Conservation (phyloP, 306 rosid genomes). For the Luffa aegyptiaca region DNA sequence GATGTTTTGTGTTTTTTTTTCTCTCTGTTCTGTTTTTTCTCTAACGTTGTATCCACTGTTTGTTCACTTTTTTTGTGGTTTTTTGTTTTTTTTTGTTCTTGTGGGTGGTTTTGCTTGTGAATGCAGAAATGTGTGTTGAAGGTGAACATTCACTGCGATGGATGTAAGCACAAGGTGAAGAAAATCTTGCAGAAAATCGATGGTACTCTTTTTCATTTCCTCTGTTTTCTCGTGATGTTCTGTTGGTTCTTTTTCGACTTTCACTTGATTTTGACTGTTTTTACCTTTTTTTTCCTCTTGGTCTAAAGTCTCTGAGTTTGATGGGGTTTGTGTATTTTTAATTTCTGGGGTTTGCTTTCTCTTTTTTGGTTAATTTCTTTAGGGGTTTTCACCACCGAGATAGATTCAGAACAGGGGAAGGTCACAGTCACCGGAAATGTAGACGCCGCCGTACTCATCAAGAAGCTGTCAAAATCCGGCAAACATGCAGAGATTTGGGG, state of each 20-base stretch:
- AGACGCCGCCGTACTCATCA: slow-evolving; percentile 71
- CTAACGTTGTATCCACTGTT: background rate
- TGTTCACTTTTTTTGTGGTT: slow-evolving; percentile 19
- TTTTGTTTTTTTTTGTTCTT: slow-evolving; percentile 13
- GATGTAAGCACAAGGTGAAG: slow-evolving; percentile 91
- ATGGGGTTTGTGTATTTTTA: background rate
- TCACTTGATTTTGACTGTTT: background rate
- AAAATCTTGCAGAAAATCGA: slow-evolving; percentile 90
- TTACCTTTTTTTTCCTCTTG: background rate
- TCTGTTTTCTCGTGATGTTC: background rate
- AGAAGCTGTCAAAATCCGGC: slow-evolving; percentile 81
- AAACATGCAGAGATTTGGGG: slow-evolving; percentile 87
- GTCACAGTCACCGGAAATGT: slow-evolving; percentile 85
- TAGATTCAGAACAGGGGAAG: slow-evolving; percentile 88
- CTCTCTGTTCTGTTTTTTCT: background rate
- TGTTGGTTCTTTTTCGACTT: background rate
- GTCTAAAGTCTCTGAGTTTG: background rate
- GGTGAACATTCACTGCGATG: slow-evolving; percentile 96
- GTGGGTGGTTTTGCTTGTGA: slow-evolving; percentile 30
- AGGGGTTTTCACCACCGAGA: slow-evolving; percentile 84
- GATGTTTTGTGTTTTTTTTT: background rate
- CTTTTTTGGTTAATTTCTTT: background rate
- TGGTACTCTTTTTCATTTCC: slow-evolving; percentile 29
- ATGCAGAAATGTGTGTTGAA: slow-evolving; percentile 88
- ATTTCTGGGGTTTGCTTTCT: background rate